Conservation (phyloP, 495 filamentous ascomycete species). For the Pseudomonodictys pantanalensis region DNA sequence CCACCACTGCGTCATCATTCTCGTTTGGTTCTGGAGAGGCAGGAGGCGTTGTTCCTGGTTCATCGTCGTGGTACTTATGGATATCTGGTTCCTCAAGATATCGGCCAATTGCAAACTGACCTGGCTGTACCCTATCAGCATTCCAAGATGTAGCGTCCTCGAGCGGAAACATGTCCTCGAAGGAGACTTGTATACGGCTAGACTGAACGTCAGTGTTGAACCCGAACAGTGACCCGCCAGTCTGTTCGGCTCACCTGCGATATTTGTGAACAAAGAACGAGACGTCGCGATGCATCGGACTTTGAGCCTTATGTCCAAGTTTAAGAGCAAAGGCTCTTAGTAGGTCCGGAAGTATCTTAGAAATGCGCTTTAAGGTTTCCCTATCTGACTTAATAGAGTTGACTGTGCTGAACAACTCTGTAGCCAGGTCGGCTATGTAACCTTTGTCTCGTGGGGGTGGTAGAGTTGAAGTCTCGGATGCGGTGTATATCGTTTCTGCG, state of each 20-base stretch:
- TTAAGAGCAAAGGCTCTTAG: neutral
- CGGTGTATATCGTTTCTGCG: neutral
- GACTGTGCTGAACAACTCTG: neutral
- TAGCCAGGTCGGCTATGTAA: neutral
- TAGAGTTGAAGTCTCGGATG: neutral
- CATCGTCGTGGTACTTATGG: neutral
- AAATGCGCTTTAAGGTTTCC: neutral
- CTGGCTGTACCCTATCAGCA: neutral
- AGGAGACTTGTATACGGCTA: neutral
- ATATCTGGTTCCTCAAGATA: neutral
- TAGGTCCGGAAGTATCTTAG: neutral
- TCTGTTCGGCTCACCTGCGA: neutral
- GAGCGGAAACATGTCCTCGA: slow-evolving; percentile 1
- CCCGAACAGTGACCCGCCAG: neutral
- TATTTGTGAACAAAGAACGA: slow-evolving; percentile 1
- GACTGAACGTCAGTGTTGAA: neutral
- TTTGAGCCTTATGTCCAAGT: neutral
- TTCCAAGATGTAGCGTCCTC: neutral
- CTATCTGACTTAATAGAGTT: neutral
- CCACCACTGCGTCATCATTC: neutral
- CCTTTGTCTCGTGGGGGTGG: neutral
- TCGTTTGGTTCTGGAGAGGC: neutral
- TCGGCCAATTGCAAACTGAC: neutral
- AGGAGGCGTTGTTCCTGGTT: neutral
- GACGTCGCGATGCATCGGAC: neutral